Evolutionary conservation across 768 basidiomycete genomes (phyloP).

Genomic region (Serendipita sp.): DNA sequence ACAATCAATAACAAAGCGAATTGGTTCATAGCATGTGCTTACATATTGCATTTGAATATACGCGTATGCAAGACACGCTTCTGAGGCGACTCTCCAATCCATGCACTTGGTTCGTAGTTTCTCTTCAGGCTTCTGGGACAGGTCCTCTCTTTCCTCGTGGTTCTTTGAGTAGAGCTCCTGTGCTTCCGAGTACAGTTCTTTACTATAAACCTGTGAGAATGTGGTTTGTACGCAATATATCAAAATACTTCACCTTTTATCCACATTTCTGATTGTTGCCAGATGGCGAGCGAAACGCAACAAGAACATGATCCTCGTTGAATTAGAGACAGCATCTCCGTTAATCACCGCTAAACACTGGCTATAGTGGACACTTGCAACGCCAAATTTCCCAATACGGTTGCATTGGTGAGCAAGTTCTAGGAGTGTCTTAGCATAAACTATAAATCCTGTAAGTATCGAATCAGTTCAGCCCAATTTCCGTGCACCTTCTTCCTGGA

Average conservation of each 20-base stretch:
- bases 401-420: not conserved
- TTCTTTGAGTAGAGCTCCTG: not conserved
- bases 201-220: constrained; percentile 11
- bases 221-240: constrained; percentile 20
- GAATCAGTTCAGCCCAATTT: not conserved
- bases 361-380: constrained; percentile 50
- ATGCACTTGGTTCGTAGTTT: too few relatives aligned
- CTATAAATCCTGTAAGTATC: not conserved
- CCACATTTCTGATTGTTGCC: constrained; percentile 39
- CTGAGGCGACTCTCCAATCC: too few relatives aligned
- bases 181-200: constrained; percentile 13
- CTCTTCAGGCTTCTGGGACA: constrained; percentile 11
- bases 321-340: constrained; percentile 30
- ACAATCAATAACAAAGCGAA: not conserved
- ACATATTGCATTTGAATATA: constrained; percentile 55
- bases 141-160: constrained; percentile 41
- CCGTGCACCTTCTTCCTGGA: not conserved
- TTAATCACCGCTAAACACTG: constrained; percentile 33
- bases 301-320: constrained; percentile 36
- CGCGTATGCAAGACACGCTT: constrained; percentile 54
- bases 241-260: constrained; percentile 32
- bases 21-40: constrained; percentile 8
- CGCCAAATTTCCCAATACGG: constrained; percentile 19
- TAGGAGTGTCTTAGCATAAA: not conserved
- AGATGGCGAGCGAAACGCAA: constrained; percentile 52